These are phyloP conservation scores for Penicillium sclerotiorum DNA, from an alignment of 2,329 filamentous ascomycete species.

Conservation along the genomic window DNA sequence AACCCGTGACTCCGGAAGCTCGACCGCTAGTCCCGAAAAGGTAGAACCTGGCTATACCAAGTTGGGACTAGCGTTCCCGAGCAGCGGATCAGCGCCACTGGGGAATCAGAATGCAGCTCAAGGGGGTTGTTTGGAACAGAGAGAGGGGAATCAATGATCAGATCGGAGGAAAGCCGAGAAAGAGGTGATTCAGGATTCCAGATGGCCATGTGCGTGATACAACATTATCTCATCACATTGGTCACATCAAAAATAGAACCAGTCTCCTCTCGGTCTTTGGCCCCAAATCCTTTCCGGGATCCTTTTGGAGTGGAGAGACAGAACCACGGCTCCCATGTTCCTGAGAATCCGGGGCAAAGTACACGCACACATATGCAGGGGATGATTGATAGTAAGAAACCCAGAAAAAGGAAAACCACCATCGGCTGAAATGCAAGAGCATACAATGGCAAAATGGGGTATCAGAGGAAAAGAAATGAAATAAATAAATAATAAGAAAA, in stretches of 20 bases:
- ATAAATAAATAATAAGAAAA: background rate
- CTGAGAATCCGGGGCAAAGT: conserved; percentile 25
- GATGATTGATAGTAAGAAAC: conserved; percentile 2
- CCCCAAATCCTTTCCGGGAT: background rate
- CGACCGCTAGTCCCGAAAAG: conserved; percentile 32
- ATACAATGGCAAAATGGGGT: no score
- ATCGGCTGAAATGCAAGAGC: no score
- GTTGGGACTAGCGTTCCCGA: conserved; percentile 41
- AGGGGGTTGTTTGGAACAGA: background rate
- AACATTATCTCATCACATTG: no score
- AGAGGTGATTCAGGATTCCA: no score
- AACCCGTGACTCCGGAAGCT: conserved; percentile 42
- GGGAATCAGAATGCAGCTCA: conserved; percentile 15
- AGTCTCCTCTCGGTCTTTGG: no score
- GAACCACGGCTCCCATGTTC: conserved; percentile 21
- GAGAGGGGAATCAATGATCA: background rate
- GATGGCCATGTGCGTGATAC: no score
- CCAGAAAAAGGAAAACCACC: no score
- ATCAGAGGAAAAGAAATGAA: background rate
- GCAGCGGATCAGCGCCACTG: conserved; percentile 32
- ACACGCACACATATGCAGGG: conserved; percentile 14
- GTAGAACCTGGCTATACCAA: background rate
- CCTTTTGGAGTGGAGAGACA: conserved; percentile 15
- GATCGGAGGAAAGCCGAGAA: background rate
- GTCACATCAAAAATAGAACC: no score